Conservation (phyloP, 768 basidiomycete genomes). For the Pisolithus albus region DNA sequence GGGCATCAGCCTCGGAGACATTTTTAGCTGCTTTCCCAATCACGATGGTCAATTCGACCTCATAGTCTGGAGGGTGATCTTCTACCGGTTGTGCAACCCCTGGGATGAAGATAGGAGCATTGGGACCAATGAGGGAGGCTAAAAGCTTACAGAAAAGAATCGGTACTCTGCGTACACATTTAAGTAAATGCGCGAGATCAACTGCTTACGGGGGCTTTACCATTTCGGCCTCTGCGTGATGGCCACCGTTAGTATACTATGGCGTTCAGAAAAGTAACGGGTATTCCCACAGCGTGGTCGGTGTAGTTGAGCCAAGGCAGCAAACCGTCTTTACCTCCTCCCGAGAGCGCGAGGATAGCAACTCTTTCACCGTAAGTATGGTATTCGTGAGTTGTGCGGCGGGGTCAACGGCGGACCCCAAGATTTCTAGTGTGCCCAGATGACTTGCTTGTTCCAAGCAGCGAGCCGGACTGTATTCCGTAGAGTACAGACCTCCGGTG, state of each 20-base stretch:
- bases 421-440: constrained; percentile 69
- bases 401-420: constrained; percentile 63
- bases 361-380: constrained; percentile 61
- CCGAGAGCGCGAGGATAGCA: constrained; percentile 62
- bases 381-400: constrained; percentile 55
- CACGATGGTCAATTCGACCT: constrained; percentile 75
- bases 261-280: neutral
- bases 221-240: constrained; percentile 62
- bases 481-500: neutral
- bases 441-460: constrained; percentile 41
- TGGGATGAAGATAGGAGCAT: constrained; percentile 51
- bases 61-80: constrained; percentile 68
- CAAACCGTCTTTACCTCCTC: constrained; percentile 65
- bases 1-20: constrained; percentile 71
- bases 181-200: neutral
- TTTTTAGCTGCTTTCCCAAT: constrained; percentile 78
- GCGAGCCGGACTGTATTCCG: constrained; percentile 51
- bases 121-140: constrained; percentile 62
- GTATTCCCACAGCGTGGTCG: constrained; percentile 63
- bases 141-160: constrained; percentile 77
- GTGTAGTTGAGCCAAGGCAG: constrained; percentile 78
- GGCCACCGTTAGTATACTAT: neutral
- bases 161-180: constrained; percentile 42
- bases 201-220: constrained; percentile 51
- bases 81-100: constrained; percentile 61